These are phyloP conservation scores for Chaetomium tenue DNA, from an alignment of 495 filamentous ascomycete genomes.

Conservation along the genomic window DNA sequence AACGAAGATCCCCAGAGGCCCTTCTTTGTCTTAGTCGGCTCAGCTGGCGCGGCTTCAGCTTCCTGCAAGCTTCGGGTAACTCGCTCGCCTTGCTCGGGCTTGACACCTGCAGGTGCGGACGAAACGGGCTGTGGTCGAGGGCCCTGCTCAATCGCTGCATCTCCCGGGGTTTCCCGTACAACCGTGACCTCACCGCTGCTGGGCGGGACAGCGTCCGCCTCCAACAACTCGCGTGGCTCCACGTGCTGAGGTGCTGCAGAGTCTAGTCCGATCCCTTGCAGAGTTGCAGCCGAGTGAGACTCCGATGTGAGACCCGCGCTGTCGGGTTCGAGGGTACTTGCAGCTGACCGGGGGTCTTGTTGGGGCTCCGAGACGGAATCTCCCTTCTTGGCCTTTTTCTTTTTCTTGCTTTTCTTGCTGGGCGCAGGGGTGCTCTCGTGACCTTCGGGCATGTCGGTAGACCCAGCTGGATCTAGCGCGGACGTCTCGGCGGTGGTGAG, in stretches of 20 bases:
- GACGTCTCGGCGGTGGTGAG: background rate
- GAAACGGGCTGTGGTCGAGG: slow-evolving; percentile 9
- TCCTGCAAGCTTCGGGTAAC: background rate
- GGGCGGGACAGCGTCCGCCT: slow-evolving; percentile 10
- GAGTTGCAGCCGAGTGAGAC: slow-evolving; percentile 5
- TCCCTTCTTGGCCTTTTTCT: slow-evolving; percentile 33
- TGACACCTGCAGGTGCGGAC: slow-evolving; percentile 9
- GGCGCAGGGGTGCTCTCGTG: background rate
- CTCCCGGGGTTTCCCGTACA: background rate
- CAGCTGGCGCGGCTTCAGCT: slow-evolving; percentile 9
- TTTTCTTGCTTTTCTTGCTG: slow-evolving; percentile 38
- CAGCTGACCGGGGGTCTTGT: slow-evolving; percentile 9
- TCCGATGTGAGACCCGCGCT: slow-evolving; percentile 8
- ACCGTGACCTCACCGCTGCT: slow-evolving; percentile 26
- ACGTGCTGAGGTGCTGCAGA: slow-evolving; percentile 20
- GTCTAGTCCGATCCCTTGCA: slow-evolving; percentile 17
- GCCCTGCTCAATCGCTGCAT: background rate
- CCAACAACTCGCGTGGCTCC: slow-evolving; percentile 22
- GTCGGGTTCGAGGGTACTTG: slow-evolving; percentile 6
- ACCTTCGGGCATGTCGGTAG: background rate
- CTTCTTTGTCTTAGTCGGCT: slow-evolving; percentile 19
- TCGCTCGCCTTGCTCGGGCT: slow-evolving; percentile 5
- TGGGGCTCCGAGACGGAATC: slow-evolving; percentile 20
- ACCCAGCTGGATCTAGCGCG: slow-evolving; percentile 9
- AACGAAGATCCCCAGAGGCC: slow-evolving; percentile 24